These are phyloP conservation scores for Podaxis sp. DNA, from an alignment of 768 basidiomycete genomes.

Conservation along the genomic window DNA sequence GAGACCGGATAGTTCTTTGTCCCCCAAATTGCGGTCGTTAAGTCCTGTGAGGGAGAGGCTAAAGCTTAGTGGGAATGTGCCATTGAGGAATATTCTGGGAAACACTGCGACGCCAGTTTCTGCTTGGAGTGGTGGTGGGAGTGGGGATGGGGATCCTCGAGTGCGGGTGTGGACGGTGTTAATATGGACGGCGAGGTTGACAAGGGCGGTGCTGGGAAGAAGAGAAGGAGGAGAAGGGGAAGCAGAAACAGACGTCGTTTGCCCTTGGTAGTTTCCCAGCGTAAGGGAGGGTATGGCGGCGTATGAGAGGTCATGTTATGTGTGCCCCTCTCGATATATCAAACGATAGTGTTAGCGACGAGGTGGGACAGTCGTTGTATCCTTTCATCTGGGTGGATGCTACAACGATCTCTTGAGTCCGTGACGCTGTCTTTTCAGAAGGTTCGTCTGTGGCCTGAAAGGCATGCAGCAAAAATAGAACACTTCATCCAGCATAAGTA, in stretches of 20 bases:
- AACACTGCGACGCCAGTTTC: constrained; percentile 34
- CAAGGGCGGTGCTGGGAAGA: constrained; percentile 12
- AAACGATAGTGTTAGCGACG: too few relatives aligned
- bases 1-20: constrained; percentile 52
- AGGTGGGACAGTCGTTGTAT: too few relatives aligned
- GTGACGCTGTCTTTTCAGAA: too few relatives aligned
- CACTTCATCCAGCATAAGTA: too few relatives aligned
- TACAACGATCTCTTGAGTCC: too few relatives aligned
- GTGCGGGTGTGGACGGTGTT: constrained; percentile 32
- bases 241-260: constrained; percentile 84
- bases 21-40: constrained; percentile 67
- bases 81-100: constrained; percentile 67
- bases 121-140: constrained; percentile 37
- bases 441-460: too few relatives aligned
- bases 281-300: not conserved
- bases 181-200: constrained; percentile 44
- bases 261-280: constrained; percentile 52
- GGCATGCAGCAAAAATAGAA: too few relatives aligned
- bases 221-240: constrained; percentile 58
- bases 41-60: constrained; percentile 39
- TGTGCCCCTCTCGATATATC: not conserved
- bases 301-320: not conserved
- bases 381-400: too few relatives aligned
- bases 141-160: constrained; percentile 8
- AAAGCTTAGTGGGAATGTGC: constrained; percentile 61